Evolutionary conservation across 176 grass and related monocot genomes (phyloP).

Genomic region (Secale cereale): DNA sequence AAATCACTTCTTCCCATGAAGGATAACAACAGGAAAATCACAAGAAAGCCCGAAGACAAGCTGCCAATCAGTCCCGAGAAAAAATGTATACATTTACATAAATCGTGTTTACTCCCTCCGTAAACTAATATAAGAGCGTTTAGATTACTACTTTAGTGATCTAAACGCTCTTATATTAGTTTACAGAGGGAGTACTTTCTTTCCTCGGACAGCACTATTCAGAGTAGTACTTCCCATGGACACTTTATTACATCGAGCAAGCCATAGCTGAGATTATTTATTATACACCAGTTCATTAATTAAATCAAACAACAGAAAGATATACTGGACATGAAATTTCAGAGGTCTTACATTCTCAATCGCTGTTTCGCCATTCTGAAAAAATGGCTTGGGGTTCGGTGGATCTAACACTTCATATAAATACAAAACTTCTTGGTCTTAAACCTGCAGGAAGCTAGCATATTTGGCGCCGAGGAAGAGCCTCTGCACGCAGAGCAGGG

Average conservation of each 20-base stretch:
- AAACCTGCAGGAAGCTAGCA: constrained; percentile 82
- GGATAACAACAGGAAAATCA: background rate
- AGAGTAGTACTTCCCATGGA: constrained; percentile 14
- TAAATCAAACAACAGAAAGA: constrained; percentile 30
- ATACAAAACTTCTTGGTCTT: constrained; percentile 31
- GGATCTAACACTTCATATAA: constrained; percentile 31
- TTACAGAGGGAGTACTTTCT: no score
- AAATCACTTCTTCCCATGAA: background rate
- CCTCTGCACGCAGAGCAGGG: constrained; percentile 81
- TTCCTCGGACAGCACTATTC: constrained; percentile 3
- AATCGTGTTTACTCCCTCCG: background rate
- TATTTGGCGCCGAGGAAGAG: constrained; percentile 96
- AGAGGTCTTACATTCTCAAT: constrained; percentile 23
- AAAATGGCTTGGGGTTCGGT: constrained; percentile 15
- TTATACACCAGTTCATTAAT: constrained; percentile 28
- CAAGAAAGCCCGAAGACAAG: background rate
- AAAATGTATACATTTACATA: constrained; percentile 23
- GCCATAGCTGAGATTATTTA: constrained; percentile 49
- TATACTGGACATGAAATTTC: constrained; percentile 34
- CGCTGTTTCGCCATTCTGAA: constrained; percentile 23
- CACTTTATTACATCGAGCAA: constrained; percentile 67
- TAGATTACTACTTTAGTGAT: no score
- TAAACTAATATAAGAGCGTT: no score
- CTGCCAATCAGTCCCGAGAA: background rate
- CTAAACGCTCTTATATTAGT: no score